Conservation (phyloP, 2,329 filamentous ascomycete species). For the Diaporthe sp. region DNA sequence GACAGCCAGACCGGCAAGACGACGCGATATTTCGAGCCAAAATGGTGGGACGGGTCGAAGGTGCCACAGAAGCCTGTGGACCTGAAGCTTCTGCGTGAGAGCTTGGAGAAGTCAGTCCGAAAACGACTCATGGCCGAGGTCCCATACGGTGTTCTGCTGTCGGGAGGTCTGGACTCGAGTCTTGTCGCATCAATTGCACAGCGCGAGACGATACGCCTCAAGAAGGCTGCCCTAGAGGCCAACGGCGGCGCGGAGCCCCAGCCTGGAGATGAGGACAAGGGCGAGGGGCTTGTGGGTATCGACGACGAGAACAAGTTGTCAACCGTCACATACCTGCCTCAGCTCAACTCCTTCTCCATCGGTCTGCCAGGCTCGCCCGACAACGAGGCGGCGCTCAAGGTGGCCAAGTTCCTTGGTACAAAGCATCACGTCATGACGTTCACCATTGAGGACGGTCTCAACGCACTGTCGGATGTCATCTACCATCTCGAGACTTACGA, state of each 20-base stretch:
- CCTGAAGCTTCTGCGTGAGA: conserved; percentile 83
- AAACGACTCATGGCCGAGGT: conserved; percentile 99
- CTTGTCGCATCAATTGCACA: conserved; percentile 96
- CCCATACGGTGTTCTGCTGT: conserved; percentile 95
- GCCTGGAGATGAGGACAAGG: conserved; percentile 67
- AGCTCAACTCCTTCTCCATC: conserved; percentile 99
- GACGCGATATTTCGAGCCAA: conserved; percentile 90
- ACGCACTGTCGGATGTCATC: conserved; percentile 97
- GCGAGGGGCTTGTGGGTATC: conserved; percentile 88
- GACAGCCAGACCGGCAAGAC: conserved; percentile 91
- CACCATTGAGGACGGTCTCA: conserved; percentile 96
- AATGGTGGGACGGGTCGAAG: conserved; percentile 88
- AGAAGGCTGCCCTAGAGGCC: conserved; percentile 71
- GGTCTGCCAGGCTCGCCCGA: conserved; percentile 94
- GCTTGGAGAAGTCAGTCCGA: conserved; percentile 90
- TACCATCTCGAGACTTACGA: conserved; percentile 98
- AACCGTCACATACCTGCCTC: conserved; percentile 90
- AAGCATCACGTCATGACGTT: conserved; percentile 99
- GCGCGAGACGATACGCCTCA: conserved; percentile 86
- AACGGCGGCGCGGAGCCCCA: conserved; percentile 55
- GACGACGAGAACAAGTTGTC: conserved; percentile 92
- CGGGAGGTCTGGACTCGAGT: conserved; percentile 95
- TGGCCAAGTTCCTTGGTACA: conserved; percentile 96
- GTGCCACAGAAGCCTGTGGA: conserved; percentile 86
- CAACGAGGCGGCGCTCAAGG: conserved; percentile 90